Evolutionary conservation across 352 stramenopile species (phyloP).

Genomic region (Hyphochytrium catenoides): DNA sequence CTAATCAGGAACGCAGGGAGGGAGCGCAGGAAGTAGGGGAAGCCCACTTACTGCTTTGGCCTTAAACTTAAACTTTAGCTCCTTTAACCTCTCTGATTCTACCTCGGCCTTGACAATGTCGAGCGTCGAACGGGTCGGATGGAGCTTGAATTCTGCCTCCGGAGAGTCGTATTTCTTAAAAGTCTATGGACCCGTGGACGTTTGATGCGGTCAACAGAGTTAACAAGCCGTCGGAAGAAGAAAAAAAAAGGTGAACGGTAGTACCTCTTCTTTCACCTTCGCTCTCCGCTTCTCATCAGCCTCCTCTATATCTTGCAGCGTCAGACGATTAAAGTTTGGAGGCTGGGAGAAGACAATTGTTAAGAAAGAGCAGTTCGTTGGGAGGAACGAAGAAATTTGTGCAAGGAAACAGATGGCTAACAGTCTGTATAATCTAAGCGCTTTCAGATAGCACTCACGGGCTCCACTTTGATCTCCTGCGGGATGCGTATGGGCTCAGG

Average conservation of each 20-base stretch:
- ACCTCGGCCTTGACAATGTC: constrained; percentile 31
- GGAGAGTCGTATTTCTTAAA: constrained; percentile 41
- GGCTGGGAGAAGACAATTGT: too few relatives aligned
- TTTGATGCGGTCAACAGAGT: background rate
- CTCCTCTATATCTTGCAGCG: constrained; percentile 27
- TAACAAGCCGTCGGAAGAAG: too few relatives aligned
- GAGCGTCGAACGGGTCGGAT: constrained; percentile 50
- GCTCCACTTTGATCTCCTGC: constrained; percentile 36
- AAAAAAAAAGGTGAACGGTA: too few relatives aligned
- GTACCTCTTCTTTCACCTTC: constrained; percentile 23
- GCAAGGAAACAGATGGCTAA: too few relatives aligned
- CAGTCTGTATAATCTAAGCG: too few relatives aligned
- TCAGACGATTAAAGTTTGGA: constrained; percentile 34
- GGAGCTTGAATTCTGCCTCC: constrained; percentile 38
- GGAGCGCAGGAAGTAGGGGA: too few relatives aligned
- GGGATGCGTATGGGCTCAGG: constrained; percentile 48
- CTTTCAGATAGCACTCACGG: too few relatives aligned
- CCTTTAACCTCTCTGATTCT: constrained; percentile 24
- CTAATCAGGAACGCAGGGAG: too few relatives aligned
- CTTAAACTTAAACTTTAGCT: constrained; percentile 44
- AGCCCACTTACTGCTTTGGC: constrained; percentile 34
- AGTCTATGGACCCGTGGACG: background rate
- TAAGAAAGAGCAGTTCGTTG: too few relatives aligned
- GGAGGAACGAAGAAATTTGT: too few relatives aligned
- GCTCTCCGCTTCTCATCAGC: constrained; percentile 24